Evolutionary conservation across 257 asterid species (phyloP).

Genomic region (Cruciata laevipes): DNA sequence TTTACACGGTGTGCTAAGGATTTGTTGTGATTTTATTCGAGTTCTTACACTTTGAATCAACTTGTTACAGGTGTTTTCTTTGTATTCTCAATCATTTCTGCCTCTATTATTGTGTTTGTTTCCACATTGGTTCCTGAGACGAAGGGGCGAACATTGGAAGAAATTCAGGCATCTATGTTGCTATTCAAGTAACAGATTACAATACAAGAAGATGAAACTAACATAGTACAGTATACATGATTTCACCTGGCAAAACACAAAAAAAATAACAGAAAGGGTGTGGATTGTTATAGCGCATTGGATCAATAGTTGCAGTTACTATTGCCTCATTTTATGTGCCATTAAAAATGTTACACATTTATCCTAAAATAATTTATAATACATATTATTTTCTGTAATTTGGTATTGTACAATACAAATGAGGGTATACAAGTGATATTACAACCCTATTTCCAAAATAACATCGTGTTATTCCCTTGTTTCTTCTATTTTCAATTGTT

Average conservation of each 20-base stretch:
- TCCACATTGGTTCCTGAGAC: conserved; percentile 79
- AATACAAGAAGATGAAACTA: not conserved
- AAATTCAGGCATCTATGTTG: conserved; percentile 32
- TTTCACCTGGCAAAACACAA: not conserved
- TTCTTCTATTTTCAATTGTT: no score
- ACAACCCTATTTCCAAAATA: no score
- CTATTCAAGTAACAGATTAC: conserved; percentile 10
- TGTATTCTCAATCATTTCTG: conserved; percentile 23
- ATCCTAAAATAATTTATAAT: no score
- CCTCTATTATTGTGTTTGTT: conserved; percentile 41
- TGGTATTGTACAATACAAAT: no score
- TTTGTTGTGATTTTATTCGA: not conserved
- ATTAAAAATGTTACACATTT: no score
- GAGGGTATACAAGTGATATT: no score
- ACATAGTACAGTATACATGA: no score
- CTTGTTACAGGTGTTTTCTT: conserved; percentile 19
- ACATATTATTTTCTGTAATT: no score
- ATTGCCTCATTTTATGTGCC: no score
- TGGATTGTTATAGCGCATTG: not conserved
- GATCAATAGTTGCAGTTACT: not conserved
- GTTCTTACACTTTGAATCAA: not conserved
- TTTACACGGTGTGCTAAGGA: not conserved
- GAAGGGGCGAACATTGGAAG: conserved; percentile 79
- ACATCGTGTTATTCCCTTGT: no score
- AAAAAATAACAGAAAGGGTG: not conserved